phyloP scores from a whole-genome alignment of 805 yeast species.

The Metschnikowia arizonensis region DNA sequence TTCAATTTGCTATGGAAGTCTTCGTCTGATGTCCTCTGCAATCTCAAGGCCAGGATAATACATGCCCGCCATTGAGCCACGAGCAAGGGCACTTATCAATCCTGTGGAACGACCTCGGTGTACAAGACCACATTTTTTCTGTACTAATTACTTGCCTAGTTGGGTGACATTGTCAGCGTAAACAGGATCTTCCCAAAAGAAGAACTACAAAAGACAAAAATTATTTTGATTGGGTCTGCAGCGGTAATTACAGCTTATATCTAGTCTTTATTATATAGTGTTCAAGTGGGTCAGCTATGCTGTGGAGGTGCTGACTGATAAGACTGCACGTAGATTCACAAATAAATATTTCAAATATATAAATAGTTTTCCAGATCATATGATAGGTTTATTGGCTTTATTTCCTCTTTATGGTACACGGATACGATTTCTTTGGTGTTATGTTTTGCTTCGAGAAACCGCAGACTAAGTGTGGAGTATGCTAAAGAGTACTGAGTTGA shows the following conservation, averaged over 20 bases:
- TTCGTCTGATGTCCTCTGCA: constrained; percentile 52
- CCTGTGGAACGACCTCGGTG: constrained; percentile 92
- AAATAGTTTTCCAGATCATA: not conserved
- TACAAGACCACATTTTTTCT: constrained; percentile 65
- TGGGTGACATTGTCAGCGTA: constrained; percentile 53
- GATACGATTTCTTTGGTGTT: not conserved
- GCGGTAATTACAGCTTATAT: constrained; percentile 20
- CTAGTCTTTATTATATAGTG: not conserved
- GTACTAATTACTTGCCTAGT: constrained; percentile 58
- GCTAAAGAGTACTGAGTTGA: not conserved
- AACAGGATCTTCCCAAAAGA: constrained; percentile 56
- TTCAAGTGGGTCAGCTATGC: constrained; percentile 6
- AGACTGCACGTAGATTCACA: not conserved
- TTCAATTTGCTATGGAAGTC: constrained; percentile 47
- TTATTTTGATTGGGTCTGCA: constrained; percentile 35
- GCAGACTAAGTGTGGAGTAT: not conserved
- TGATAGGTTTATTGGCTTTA: not conserved
- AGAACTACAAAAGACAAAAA: constrained; percentile 88
- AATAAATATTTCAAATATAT: not conserved
- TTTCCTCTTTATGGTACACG: not conserved
- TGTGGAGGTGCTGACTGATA: constrained; percentile 11
- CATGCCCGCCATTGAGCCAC: constrained; percentile 59
- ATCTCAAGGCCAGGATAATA: constrained; percentile 81
- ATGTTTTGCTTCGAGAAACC: not conserved
- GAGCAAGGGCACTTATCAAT: constrained; percentile 73